These are phyloP conservation scores for Euphorbia tirucalli DNA, from an alignment of 345 rosid genomes.

Conservation along the genomic window DNA sequence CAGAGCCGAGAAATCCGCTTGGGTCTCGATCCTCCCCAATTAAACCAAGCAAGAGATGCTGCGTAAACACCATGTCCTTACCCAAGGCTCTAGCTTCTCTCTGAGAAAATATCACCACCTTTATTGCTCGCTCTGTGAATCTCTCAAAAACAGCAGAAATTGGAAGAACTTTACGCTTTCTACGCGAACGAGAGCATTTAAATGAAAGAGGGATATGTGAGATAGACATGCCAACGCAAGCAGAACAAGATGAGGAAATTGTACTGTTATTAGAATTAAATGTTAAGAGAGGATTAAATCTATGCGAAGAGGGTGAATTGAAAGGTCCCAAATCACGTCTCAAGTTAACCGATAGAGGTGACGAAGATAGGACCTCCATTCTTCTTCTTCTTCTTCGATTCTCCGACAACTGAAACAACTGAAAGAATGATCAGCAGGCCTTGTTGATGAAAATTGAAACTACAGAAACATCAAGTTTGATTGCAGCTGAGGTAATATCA, in stretches of 20 bases:
- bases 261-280: constrained; percentile 24
- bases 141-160: constrained; percentile 83
- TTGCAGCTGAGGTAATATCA: constrained; percentile 4
- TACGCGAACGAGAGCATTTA: constrained; percentile 26
- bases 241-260: constrained; percentile 47
- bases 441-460: neutral
- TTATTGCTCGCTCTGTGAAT: constrained; percentile 78
- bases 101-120: constrained; percentile 78
- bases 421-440: neutral
- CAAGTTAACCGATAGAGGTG: constrained; percentile 51
- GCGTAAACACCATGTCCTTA: constrained; percentile 75
- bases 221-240: constrained; percentile 52
- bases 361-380: constrained; percentile 62
- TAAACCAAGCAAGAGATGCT: constrained; percentile 77
- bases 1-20: constrained; percentile 77
- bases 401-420: neutral
- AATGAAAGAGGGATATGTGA: constrained; percentile 27
- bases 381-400: neutral
- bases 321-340: constrained; percentile 31
- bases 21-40: constrained; percentile 79
- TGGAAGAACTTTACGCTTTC: constrained; percentile 40
- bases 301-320: constrained; percentile 21
- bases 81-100: constrained; percentile 76
- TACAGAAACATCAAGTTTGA: neutral
- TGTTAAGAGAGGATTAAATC: constrained; percentile 12